These are phyloP conservation scores for Kernera saxatilis DNA, from an alignment of 345 rosid genomes.

Conservation along the genomic window DNA sequence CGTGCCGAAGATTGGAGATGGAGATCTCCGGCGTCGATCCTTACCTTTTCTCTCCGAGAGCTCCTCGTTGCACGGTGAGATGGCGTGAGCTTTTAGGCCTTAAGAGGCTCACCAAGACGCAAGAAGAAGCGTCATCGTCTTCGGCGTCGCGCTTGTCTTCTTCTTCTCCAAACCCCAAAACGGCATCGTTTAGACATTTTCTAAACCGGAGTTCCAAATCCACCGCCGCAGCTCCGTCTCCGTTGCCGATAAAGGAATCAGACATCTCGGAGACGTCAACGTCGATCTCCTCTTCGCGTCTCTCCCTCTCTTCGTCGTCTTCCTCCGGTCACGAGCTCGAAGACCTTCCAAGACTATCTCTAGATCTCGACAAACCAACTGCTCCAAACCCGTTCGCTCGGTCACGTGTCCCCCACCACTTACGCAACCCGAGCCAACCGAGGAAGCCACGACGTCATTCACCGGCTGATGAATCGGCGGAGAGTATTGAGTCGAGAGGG, in stretches of 20 bases:
- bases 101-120: conserved; percentile 43
- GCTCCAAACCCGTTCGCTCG: conserved; percentile 58
- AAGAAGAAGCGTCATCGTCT: background rate
- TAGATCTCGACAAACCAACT: conserved; percentile 71
- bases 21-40: conserved; percentile 48
- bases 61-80: conserved; percentile 79
- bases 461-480: conserved; percentile 33
- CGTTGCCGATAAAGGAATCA: conserved; percentile 50
- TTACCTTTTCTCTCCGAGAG: conserved; percentile 70
- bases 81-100: conserved; percentile 91
- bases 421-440: conserved; percentile 40
- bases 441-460: conserved; percentile 57
- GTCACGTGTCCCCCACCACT: conserved; percentile 34
- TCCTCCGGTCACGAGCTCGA: conserved; percentile 91
- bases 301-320: conserved; percentile 84
- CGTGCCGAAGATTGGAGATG: conserved; percentile 41
- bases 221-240: conserved; percentile 21
- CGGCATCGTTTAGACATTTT: conserved; percentile 52
- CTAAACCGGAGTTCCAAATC: conserved; percentile 66
- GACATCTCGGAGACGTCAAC: conserved; percentile 45
- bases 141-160: conserved; percentile 30
- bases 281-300: conserved; percentile 67
- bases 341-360: conserved; percentile 69
- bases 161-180: conserved; percentile 36
- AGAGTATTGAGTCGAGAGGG: conserved; percentile 37